Evolutionary conservation across 805 yeast species (phyloP), one percentile per base, ranked within the genome.

Genomic region (Kazachstania viticola): DNA sequence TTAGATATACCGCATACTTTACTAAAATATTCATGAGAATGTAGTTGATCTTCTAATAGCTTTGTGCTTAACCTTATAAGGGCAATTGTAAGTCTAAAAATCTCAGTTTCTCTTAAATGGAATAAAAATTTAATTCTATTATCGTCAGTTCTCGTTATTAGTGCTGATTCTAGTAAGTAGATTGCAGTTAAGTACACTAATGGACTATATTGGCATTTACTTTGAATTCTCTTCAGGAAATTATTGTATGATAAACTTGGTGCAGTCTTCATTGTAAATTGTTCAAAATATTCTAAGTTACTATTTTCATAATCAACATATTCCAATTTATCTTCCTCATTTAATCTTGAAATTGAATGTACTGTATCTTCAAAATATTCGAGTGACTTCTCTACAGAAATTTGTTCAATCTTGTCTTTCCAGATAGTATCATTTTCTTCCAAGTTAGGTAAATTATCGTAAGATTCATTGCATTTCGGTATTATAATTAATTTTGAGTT

Each of bases 1-100:
- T 47, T 51, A 4, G 64, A 49, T 11, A 69, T 50, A 1, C 74
- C 74, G 17, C 68, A 68, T 1, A 65, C 70, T 25, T 62, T 62
- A 25, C 70, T 64, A 34, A 63, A 65, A 33, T 68, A 59, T 28
- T 51, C 52, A 45, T 66, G 72, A 3, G 64, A 58, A 40, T 64
- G 66, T 26, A 57, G 56, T 17, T 58, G 49, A 43, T 69, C 75
- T 39, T 69, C 73, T 6, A 65, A 44, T n/a, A 60, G 45, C 41
- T 69, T 69, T 22, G 67, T 58, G 8, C 72, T 65, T 1, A 68
- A 44, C 4, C 72, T 48, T 14, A 67, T 50, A 9, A 64, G 51
- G 0, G 71, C 69, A 21, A 66, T 52, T 11, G 66, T 56, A 17
- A 69, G 34, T 12, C 74, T 46, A 46, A 67, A 69, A 1, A 58